Evolutionary conservation across 2,329 filamentous ascomycete genomes (phyloP).

Genomic region (Sclerotiophoma versabilis): DNA sequence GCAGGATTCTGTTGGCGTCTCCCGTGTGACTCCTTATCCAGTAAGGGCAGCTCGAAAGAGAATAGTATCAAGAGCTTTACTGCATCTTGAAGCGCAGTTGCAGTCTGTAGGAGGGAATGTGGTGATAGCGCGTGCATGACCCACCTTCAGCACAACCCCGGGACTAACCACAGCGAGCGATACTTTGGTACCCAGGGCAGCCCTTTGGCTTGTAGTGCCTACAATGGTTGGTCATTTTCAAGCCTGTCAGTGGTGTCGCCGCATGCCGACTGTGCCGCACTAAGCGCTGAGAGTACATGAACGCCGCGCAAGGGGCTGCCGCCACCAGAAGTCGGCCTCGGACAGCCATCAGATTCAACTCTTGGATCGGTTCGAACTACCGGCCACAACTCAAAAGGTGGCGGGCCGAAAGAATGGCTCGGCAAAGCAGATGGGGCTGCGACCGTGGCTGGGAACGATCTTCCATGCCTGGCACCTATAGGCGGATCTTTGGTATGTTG

Average conservation of each 20-base stretch:
- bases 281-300: constrained; percentile 16
- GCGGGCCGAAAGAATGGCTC: constrained; percentile 11
- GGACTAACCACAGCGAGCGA: not conserved
- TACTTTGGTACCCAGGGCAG: not conserved
- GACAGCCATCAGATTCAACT: not conserved
- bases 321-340: not conserved
- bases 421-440: not conserved
- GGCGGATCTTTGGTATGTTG: too few species aligned
- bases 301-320: constrained; percentile 13
- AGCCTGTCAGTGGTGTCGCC: not conserved
- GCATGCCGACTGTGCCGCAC: constrained; percentile 15
- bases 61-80: not conserved
- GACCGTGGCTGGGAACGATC: not conserved
- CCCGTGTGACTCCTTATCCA: not conserved
- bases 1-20: not conserved
- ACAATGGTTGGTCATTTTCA: not conserved
- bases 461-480: not conserved
- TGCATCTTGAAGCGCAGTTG: not conserved
- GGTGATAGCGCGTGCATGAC: not conserved
- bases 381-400: not conserved
- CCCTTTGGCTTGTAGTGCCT: not conserved
- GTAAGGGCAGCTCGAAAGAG: not conserved
- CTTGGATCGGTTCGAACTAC: not conserved
- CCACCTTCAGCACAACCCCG: not conserved
- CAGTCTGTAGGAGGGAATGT: not conserved